phyloP scores from a whole-genome alignment of 176 grass and related monocot genomes.

The Oryza glaberrima region DNA sequence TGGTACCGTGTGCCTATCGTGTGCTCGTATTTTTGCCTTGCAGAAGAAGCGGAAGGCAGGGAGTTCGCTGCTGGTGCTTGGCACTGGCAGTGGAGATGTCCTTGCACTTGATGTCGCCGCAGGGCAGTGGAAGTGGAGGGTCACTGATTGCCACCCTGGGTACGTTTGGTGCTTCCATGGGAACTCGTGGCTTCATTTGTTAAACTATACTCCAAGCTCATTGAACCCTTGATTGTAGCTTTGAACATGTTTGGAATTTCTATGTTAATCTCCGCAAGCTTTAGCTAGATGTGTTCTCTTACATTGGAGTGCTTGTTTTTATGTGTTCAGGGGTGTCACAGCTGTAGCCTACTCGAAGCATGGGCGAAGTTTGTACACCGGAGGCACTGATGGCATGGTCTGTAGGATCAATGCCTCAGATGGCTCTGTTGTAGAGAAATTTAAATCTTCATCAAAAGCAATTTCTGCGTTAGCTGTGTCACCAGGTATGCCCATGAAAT shows the following conservation, averaged over 20 bases:
- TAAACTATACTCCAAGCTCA: conserved; percentile 3
- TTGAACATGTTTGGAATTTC: conserved; percentile 31
- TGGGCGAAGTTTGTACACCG: conserved; percentile 62
- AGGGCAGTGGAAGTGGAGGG: conserved; percentile 72
- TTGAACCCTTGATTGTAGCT: conserved; percentile 11
- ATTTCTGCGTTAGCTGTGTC: conserved; percentile 82
- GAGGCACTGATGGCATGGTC: conserved; percentile 91
- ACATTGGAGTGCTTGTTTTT: conserved; percentile 11
- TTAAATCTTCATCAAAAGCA: conserved; percentile 77
- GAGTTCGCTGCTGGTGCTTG: conserved; percentile 67
- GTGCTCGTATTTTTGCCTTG: conserved; percentile 39
- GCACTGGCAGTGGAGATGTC: conserved; percentile 75
- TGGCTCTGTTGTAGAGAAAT: conserved; percentile 60
- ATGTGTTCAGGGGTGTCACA: conserved; percentile 72
- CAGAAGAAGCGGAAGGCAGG: conserved; percentile 69
- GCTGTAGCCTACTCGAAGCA: conserved; percentile 66
- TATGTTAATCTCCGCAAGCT: conserved; percentile 28
- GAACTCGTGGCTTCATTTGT: background rate
- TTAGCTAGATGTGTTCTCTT: conserved; percentile 23
- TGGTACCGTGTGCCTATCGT: conserved; percentile 13
- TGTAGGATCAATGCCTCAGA: conserved; percentile 73
- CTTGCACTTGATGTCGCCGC: conserved; percentile 68
- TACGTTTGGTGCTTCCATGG: conserved; percentile 37
- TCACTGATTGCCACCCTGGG: conserved; percentile 75
- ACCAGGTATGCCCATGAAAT: conserved; percentile 63